Evolutionary conservation across 2,329 filamentous ascomycete species (phyloP), one percentile per base, ranked within the genome.

Genomic region (Exophiala viscosa): DNA sequence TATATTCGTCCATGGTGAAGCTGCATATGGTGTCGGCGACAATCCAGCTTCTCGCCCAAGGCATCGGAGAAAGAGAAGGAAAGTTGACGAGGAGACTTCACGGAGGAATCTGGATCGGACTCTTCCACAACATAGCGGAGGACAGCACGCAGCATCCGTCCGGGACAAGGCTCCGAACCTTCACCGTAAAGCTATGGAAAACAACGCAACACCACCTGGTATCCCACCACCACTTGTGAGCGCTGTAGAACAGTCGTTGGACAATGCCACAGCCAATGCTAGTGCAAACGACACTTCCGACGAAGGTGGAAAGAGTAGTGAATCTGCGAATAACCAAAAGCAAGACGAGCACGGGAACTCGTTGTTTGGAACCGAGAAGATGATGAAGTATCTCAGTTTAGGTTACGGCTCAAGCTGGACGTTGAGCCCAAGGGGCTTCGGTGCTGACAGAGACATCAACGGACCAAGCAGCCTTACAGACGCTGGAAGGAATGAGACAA

Each of bases 21-120:
- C 87, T 64, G 85, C 92, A 2, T 97, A 96, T 66, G 92, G 91
- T 3, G 81, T 96, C 5, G 81, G 82, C 48, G 87, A 95, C 33
- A 90, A 89, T 60, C 87, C 90, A 11, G 81, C 80, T 1, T 85
- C 87, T 1, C 78, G 79, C 54, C 80, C 86, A 31, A 76, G 78
- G 43, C 69, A 65, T 62, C 69, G 64, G 51, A 48, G 43, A 23
- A 63, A 55, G 35, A 60, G 60, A 51, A 67, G 67, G 41, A 74
- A 68, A 51, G 60, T 60, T 43, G 65, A 65, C 42, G 41, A 47
- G 40, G 54, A 54, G 48, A 33, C 17, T 18, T n/a, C 11, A 38
- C 43, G 23, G 11, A 18, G 20, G 14, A 44, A 36, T 32, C 17
- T 15, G 15, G 15, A 45, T 31, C 41, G 17, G 18, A 48, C 46